phyloP scores from a whole-genome alignment of 805 yeast genomes.

The Saturnispora halmiae region DNA sequence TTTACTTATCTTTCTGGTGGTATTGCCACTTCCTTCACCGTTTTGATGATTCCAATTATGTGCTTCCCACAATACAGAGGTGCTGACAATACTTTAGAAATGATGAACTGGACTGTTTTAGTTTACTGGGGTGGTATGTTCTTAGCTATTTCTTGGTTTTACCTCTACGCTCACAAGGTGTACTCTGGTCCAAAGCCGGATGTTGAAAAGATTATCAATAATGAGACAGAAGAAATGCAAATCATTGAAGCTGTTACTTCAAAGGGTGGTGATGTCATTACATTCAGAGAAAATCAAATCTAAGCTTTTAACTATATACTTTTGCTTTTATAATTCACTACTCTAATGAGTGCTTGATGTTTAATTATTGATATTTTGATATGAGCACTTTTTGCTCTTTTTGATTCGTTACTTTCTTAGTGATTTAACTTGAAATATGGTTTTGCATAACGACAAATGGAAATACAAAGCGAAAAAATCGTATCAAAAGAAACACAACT shows the following conservation, averaged over 20 bases:
- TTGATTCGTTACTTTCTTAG: not conserved
- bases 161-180: conserved; percentile 47
- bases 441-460: conserved; percentile 46
- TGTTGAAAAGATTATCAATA: conserved; percentile 29
- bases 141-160: conserved; percentile 41
- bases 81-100: conserved; percentile 26
- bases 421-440: conserved; percentile 28
- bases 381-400: not conserved
- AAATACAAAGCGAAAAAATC: conserved; percentile 36
- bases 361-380: too few relatives aligned
- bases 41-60: conserved; percentile 49
- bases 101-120: conserved; percentile 58
- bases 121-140: conserved; percentile 55
- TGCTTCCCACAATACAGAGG: conserved; percentile 47
- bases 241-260: conserved; percentile 18
- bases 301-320: too few relatives aligned
- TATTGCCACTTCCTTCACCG: conserved; percentile 41
- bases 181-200: conserved; percentile 55
- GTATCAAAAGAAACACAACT: conserved; percentile 37
- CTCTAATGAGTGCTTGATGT: too few relatives aligned
- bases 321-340: too few relatives aligned
- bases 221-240: conserved; percentile 16
- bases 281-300: conserved; percentile 8
- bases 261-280: conserved; percentile 15
- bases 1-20: conserved; percentile 41